phyloP scores from a whole-genome alignment of 495 filamentous ascomycete species.

The Neurospora sp. region DNA sequence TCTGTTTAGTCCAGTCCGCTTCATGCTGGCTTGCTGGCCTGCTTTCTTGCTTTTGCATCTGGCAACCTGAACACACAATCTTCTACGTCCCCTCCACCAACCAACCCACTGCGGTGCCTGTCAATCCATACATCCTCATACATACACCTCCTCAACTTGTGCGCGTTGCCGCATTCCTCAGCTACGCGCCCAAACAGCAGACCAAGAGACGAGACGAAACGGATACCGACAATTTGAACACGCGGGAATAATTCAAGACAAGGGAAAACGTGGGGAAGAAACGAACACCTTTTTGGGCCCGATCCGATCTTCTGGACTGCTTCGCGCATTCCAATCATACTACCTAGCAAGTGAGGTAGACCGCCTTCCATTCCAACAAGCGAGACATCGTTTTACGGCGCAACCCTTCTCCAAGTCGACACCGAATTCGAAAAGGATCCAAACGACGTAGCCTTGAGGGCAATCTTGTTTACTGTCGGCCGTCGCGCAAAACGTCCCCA shows the following conservation, averaged over 20 bases:
- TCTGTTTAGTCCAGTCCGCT: neutral
- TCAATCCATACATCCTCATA: neutral
- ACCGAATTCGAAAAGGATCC: neutral
- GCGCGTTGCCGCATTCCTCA: neutral
- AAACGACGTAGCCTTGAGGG: neutral
- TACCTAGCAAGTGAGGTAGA: neutral
- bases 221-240: neutral
- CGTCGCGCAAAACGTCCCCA: constrained; percentile 2
- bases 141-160: neutral
- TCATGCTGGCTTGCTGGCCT: neutral
- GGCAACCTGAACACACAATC: neutral
- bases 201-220: neutral
- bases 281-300: neutral
- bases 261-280: neutral
- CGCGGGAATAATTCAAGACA: neutral
- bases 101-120: neutral
- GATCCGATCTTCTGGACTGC: neutral
- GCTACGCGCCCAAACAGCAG: neutral
- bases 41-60: neutral
- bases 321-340: neutral
- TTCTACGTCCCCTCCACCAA: neutral
- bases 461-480: neutral
- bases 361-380: neutral
- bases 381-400: neutral
- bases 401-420: neutral